phyloP scores from a whole-genome alignment of 495 filamentous ascomycete species.

The Achaetomiella virescens region DNA sequence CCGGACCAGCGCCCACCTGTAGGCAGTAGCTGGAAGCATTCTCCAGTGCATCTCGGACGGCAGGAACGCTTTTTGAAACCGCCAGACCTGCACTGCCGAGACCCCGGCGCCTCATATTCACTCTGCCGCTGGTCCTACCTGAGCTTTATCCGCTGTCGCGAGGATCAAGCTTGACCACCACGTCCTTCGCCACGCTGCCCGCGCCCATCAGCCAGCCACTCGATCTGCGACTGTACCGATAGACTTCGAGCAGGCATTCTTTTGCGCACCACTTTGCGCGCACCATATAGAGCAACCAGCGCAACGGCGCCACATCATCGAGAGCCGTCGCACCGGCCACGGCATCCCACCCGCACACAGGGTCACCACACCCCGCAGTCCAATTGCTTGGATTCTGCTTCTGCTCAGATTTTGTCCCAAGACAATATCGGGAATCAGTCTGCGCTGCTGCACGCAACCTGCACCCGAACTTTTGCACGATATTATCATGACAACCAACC shows the following conservation, averaged over 20 bases:
- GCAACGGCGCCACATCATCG: slow-evolving; percentile 18
- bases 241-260: slow-evolving; percentile 13
- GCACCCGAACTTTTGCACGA: slow-evolving; percentile 26
- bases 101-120: too few species aligned
- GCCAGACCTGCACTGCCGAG: too few species aligned
- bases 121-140: background rate
- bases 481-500: slow-evolving; percentile 54
- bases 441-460: slow-evolving; percentile 32
- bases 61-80: background rate
- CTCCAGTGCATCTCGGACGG: slow-evolving; percentile 27
- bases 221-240: slow-evolving; percentile 7
- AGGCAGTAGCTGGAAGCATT: slow-evolving; percentile 19
- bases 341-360: slow-evolving; percentile 1
- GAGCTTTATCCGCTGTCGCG: background rate
- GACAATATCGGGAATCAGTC: slow-evolving; percentile 33
- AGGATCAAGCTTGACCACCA: slow-evolving; percentile 1
- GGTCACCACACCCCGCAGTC: slow-evolving; percentile 2
- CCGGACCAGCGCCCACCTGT: slow-evolving; percentile 27
- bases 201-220: slow-evolving; percentile 13
- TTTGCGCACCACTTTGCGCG: slow-evolving; percentile 9
- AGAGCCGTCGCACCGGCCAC: slow-evolving; percentile 7
- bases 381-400: slow-evolving; percentile 9
- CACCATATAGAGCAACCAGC: background rate
- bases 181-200: slow-evolving; percentile 11
- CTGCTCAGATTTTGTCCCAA: slow-evolving; percentile 18